These are phyloP conservation scores for Dactylis glomerata DNA, from an alignment of 176 grass and related monocot genomes.

Conservation along the genomic window DNA sequence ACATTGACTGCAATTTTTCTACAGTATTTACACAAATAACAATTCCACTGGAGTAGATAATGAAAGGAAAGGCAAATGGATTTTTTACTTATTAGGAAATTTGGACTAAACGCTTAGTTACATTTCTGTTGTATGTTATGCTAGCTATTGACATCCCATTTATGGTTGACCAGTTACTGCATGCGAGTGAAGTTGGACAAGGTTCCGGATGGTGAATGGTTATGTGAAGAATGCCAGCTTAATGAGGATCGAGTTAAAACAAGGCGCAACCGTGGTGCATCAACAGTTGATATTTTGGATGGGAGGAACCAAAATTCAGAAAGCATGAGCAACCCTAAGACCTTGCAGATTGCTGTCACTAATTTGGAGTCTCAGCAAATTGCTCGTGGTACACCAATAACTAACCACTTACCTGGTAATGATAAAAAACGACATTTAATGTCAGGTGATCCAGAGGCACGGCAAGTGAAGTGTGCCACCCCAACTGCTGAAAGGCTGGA, in stretches of 20 bases:
- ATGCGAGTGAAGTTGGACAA: conserved; percentile 87
- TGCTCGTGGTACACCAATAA: conserved; percentile 16
- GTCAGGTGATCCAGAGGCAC: conserved; percentile 27
- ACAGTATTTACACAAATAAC: background rate
- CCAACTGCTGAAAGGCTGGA: conserved; percentile 42
- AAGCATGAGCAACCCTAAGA: conserved; percentile 32
- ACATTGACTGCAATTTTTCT: background rate
- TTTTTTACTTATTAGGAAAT: conserved; percentile 12
- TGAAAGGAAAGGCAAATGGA: conserved; percentile 10
- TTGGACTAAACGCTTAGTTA: background rate
- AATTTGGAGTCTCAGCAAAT: conserved; percentile 32
- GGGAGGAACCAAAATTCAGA: conserved; percentile 46
- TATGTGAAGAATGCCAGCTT: conserved; percentile 92
- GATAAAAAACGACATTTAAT: conserved; percentile 26
- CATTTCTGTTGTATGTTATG: conserved; percentile 20
- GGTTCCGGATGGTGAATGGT: conserved; percentile 91
- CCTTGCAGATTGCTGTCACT: conserved; percentile 30
- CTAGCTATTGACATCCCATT: conserved; percentile 31
- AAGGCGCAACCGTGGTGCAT: conserved; percentile 12
- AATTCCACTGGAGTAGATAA: conserved; percentile 12
- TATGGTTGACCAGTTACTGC: conserved; percentile 74
- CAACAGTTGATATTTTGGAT: conserved; percentile 10
- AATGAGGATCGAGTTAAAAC: conserved; percentile 49
- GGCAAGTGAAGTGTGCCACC: conserved; percentile 16
- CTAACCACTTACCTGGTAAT: conserved; percentile 25